These are phyloP conservation scores for Quercus phellos DNA, from an alignment of 331 rosid species.

Conservation along the genomic window DNA sequence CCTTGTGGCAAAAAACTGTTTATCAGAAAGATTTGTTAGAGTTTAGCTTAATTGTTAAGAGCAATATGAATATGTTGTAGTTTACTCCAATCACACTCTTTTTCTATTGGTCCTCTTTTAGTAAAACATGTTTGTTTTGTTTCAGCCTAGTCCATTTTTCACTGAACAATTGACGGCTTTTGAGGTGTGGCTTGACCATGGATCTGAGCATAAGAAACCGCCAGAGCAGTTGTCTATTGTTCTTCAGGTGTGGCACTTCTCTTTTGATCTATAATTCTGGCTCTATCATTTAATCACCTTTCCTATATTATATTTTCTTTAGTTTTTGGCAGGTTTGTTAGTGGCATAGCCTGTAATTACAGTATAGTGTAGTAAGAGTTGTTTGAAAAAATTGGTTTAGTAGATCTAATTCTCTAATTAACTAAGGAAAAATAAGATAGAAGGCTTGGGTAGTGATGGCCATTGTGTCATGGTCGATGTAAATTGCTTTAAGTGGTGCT, in stretches of 20 bases:
- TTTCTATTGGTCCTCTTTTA: conserved; percentile 3
- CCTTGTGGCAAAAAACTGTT: no score
- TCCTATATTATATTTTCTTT: not conserved
- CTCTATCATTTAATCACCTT: conserved; percentile 7
- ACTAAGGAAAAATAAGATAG: not conserved
- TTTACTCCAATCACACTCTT: not conserved
- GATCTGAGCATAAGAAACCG: conserved; percentile 95
- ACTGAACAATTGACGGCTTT: conserved; percentile 94
- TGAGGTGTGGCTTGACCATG: conserved; percentile 99
- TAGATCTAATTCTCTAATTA: not conserved
- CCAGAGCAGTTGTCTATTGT: conserved; percentile 98
- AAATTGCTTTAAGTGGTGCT: not conserved
- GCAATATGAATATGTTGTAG: conserved; percentile 5
- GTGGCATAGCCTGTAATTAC: not conserved
- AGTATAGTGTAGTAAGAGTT: not conserved
- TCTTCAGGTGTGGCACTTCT: conserved; percentile 73
- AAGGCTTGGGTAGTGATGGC: no score
- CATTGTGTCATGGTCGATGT: not conserved
- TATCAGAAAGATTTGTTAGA: not conserved
- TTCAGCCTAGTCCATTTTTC: conserved; percentile 96
- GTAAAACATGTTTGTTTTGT: conserved; percentile 16
- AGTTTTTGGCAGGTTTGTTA: conserved; percentile 18
- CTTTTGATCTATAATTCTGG: conserved; percentile 22
- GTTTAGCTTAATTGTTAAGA: not conserved
- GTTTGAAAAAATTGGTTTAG: not conserved